Conservation (phyloP, 2,329 filamentous ascomycete species). For the Microdochium nivale region DNA sequence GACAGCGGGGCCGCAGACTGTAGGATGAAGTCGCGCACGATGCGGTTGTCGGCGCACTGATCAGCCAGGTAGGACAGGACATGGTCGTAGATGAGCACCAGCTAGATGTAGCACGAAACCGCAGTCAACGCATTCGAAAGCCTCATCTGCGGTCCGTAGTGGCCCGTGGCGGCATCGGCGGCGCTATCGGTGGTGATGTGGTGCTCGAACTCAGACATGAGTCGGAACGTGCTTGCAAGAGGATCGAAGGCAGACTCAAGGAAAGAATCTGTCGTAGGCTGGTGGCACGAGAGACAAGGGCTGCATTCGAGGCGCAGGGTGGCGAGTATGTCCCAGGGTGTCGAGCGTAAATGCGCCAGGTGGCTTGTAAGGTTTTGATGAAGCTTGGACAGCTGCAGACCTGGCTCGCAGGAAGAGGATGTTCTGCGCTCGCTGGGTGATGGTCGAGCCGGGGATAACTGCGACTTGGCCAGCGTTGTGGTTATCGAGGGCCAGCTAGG, state of each 20-base stretch:
- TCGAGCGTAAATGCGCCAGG: not conserved
- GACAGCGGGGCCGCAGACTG: not conserved
- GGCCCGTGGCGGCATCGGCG: not conserved
- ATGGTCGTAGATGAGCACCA: not conserved
- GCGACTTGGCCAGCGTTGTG: not conserved
- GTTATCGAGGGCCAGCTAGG: not conserved
- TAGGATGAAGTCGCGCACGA: not conserved
- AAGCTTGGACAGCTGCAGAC: not conserved
- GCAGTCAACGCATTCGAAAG: not conserved
- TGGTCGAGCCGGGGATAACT: not conserved
- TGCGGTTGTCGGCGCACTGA: not conserved
- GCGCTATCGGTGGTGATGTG: not conserved
- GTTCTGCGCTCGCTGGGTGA: not conserved
- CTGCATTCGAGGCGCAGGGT: not conserved
- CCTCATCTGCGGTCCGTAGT: not conserved
- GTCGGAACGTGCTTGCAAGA: not conserved
- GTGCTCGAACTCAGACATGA: not conserved
- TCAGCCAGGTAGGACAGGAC: not conserved
- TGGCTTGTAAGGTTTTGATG: not conserved
- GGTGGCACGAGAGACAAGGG: not conserved
- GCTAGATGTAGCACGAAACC: not conserved
- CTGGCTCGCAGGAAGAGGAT: not conserved
- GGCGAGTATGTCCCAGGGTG: not conserved
- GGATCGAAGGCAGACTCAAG: not conserved
- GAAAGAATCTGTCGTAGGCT: not conserved